A percentile compares a stretch with the other conserved stretches of the same genome.
These are phyloP conservation scores for Eucalyptus regnans DNA, from an alignment of 345 rosid species.

Conservation along the genomic window DNA sequence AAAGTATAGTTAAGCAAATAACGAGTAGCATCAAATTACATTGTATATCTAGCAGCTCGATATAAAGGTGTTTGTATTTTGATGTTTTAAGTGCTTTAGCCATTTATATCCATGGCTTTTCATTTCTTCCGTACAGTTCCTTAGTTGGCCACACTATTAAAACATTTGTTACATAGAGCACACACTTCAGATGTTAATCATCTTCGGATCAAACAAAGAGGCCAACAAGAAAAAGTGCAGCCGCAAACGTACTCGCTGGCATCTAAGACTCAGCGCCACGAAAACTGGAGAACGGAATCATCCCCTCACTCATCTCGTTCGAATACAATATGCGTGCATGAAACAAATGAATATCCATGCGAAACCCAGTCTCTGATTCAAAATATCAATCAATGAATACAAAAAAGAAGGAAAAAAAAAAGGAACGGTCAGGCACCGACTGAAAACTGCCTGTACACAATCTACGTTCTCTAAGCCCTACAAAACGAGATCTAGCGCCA, in stretches of 20 bases:
- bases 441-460: background rate
- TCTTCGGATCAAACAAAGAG: background rate
- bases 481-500: background rate
- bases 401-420: background rate
- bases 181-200: background rate
- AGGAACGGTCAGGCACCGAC: background rate
- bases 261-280: background rate
- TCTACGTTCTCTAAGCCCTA: background rate
- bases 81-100: background rate
- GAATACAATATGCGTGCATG: background rate
- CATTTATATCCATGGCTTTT: background rate
- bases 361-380: background rate
- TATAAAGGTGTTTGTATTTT: background rate
- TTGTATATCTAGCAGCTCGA: background rate
- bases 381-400: background rate
- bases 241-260: background rate
- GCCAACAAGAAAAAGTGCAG: background rate
- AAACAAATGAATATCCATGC: background rate
- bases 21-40: background rate
- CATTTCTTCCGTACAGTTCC: background rate
- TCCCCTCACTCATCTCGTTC: background rate
- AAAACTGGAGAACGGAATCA: background rate
- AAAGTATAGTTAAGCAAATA: conserved; percentile 26
- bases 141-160: no score
- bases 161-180: background rate